Percentiles rank a stretch among this genome's conserved stretches.
Evolutionary conservation across 2,329 filamentous ascomycete genomes (phyloP).

Genomic region (Paecilomyces variotii): DNA sequence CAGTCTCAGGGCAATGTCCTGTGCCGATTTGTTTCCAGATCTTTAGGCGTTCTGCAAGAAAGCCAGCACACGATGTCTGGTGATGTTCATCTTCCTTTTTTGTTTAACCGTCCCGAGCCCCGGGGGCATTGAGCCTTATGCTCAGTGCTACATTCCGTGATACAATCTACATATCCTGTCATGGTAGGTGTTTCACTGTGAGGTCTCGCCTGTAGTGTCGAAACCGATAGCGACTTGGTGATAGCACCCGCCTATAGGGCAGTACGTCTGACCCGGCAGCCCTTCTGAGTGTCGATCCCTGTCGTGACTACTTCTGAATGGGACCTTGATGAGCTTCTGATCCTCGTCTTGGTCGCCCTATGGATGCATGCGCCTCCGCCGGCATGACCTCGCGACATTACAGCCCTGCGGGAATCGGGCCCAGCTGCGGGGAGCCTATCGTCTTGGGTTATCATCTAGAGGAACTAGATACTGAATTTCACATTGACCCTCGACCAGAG

Average conservation of each 20-base stretch:
- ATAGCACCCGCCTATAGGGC: neutral
- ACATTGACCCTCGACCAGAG: neutral
- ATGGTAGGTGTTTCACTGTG: neutral
- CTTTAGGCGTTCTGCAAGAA: neutral
- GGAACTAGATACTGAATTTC: neutral
- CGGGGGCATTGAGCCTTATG: neutral
- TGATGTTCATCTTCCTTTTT: neutral
- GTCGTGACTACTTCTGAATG: neutral
- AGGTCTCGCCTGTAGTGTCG: neutral
- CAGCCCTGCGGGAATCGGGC: neutral
- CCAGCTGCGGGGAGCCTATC: neutral
- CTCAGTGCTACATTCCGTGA: neutral
- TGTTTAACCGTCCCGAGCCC: neutral
- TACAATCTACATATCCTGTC: neutral
- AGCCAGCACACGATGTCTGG: neutral
- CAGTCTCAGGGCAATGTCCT: neutral
- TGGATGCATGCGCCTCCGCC: neutral
- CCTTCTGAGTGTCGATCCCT: neutral
- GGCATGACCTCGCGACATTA: neutral
- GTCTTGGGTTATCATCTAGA: neutral
- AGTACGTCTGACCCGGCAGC: neutral
- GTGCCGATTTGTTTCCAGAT: neutral
- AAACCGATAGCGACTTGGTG: neutral
- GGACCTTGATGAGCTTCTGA: slow-evolving; percentile 6
- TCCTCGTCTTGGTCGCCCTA: slow-evolving; percentile 6